phyloP scores from a whole-genome alignment of 441 rosid species.

The Erysimum pusillum region DNA sequence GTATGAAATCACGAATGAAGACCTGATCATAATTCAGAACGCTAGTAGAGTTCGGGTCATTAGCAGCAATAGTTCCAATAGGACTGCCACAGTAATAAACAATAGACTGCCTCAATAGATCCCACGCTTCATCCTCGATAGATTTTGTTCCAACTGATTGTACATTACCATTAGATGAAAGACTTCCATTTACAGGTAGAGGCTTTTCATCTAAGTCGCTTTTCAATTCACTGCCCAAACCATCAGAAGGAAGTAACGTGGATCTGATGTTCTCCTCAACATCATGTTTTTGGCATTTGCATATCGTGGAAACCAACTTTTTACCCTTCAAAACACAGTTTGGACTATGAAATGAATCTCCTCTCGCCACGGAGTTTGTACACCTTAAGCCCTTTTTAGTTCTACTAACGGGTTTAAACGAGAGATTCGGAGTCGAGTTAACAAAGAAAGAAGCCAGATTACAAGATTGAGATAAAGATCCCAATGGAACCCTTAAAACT shows the following conservation, averaged over 20 bases:
- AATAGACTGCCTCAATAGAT: slow-evolving; percentile 60
- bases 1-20: slow-evolving; percentile 79
- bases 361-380: slow-evolving; percentile 30
- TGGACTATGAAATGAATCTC: slow-evolving; percentile 11
- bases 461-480: slow-evolving; percentile 46
- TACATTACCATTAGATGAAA: slow-evolving; percentile 38
- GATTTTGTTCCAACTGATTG: slow-evolving; percentile 48
- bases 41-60: slow-evolving; percentile 62
- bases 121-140: slow-evolving; percentile 81
- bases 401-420: slow-evolving; percentile 42
- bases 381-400: slow-evolving; percentile 32
- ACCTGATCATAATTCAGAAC: slow-evolving; percentile 74
- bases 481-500: slow-evolving; percentile 47
- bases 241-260: slow-evolving; percentile 44
- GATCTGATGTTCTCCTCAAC: slow-evolving; percentile 44
- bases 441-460: slow-evolving; percentile 40
- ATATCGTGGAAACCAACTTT: slow-evolving; percentile 45
- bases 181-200: slow-evolving; percentile 41
- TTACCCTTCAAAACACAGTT: slow-evolving; percentile 24
- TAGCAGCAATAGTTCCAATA: slow-evolving; percentile 79
- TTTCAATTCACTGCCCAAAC: slow-evolving; percentile 30
- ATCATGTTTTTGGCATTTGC: slow-evolving; percentile 56
- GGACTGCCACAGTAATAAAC: slow-evolving; percentile 75
- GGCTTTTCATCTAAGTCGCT: slow-evolving; percentile 46
- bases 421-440: slow-evolving; percentile 43